Base-by-base conservation (phyloP, 768 basidiomycete species). In the Lentinula guzmanii region DNA sequence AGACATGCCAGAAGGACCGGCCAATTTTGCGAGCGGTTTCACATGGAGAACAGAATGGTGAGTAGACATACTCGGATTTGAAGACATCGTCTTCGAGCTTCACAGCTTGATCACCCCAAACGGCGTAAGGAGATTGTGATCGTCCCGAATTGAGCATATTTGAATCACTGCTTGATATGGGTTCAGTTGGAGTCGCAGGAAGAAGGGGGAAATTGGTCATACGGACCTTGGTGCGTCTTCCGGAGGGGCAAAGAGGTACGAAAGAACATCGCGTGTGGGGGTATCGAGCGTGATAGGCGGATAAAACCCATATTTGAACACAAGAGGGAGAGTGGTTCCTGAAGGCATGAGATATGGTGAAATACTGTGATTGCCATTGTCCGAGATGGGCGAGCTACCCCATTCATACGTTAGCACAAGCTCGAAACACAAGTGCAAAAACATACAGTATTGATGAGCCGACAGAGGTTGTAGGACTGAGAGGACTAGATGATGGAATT, bases 181-280 rank as follows among this genome's bases (percentile, higher is more conserved):
- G 43, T 57, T 55, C 31, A 8, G 52, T 11, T 24, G 53, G 61
- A 42, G 45, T 24, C 55, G 41, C 28, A 43, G 41, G 31, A 43
- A 41, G 55, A 43, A 18, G 18, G 18, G 2, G 35, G 61, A 62
- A 62, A 64, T 53, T 43, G 16, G 61, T 68, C 72, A 70, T 70
- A 75, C 72, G 71, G 65, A 74, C 81, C 75, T 75, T 50, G 39
- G 8, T 39, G 72, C 62, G 68, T 76, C 75, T 61, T 90, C 87
- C 61, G 89, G 90, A 11, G 90, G 89, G 45, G 90, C 82, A 70
- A 93, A 89, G 11, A 92, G 76, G 75, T 87, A 90, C 58, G 79
- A 77, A 39, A 93, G 78, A 24, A 92, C 81, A 63, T 86, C 87
- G 60, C 80, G 79, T 4, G 86, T 88, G 57, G 83, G 79, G 18